These are phyloP conservation scores for Lentinus tigrinus DNA, from an alignment of 768 basidiomycete species.

Conservation along the genomic window DNA sequence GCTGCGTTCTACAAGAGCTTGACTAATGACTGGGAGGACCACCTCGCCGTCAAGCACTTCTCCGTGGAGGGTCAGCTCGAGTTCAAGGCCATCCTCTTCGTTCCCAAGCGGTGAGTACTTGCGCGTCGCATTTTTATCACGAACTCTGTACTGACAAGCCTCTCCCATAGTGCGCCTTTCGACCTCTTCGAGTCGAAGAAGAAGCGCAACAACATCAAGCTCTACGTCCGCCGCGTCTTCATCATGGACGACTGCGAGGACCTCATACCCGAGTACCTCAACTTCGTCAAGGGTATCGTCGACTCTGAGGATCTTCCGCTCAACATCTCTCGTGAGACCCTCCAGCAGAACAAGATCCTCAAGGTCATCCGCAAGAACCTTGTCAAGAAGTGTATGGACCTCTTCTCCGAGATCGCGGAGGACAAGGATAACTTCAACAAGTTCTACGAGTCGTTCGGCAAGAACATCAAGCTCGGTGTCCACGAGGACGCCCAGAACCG, in stretches of 20 bases:
- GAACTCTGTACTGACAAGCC: conserved; percentile 7
- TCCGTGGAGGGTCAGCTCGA: conserved; percentile 99
- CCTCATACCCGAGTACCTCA: conserved; percentile 98
- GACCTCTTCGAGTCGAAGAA: conserved; percentile 99
- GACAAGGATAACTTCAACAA: conserved; percentile 98
- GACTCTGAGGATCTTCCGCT: conserved; percentile 99
- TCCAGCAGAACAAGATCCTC: conserved; percentile 99
- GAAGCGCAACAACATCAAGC: conserved; percentile 99
- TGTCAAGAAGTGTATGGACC: conserved; percentile 96
- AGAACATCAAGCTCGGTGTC: conserved; percentile 99
- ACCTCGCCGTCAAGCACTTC: conserved; percentile 99
- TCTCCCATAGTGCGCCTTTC: conserved; percentile 77
- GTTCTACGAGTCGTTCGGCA: conserved; percentile 98
- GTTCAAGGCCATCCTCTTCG: conserved; percentile 98
- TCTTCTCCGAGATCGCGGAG: conserved; percentile 95
- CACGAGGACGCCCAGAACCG: conserved; percentile 99
- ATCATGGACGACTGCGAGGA: conserved; percentile 99
- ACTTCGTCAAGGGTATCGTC: conserved; percentile 99
- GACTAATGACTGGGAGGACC: conserved; percentile 99
- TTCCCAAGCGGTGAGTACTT: conserved; percentile 83
- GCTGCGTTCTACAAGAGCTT: conserved; percentile 98
- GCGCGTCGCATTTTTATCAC: background rate
- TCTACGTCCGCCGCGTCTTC: conserved; percentile 99
- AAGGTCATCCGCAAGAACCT: conserved; percentile 99
- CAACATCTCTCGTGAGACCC: conserved; percentile 99